Base-by-base conservation (phyloP, 257 asterid species). In the Cruciata laevipes region DNA sequence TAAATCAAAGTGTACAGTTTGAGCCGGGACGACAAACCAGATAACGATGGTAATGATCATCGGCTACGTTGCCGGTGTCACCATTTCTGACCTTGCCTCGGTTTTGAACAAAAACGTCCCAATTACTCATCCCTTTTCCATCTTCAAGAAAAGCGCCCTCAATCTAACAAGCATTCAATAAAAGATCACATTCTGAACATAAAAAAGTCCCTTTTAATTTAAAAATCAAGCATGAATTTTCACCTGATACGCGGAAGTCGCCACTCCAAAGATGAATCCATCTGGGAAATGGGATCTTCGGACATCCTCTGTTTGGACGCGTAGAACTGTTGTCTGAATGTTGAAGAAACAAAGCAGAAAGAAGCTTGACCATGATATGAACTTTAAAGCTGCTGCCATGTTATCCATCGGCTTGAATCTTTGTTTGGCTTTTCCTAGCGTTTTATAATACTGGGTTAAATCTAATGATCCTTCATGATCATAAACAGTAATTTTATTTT, bases 11-110 rank as follows among this genome's bases (percentile, higher is more conserved):
- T 47, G 55, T 47, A 1, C 20, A 47, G 55, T 5, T 47, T 47
- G 20, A 47, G 4, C 20, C 0, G 21, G n/a, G n/a, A 16, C 55
- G 16, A 16, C 55, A 12, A 79, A 88, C 97, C 96, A 79, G 68
- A 76, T 79, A 88, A 30, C 87, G 91, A 79, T 90, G 93, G 78
- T 86, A 90, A 78, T 88, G 90, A 75, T 90, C 95, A 78, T 79
- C 95, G 17, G 96, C 89, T 23, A 86, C 37, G 79, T 82, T 78
- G 38, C 84, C 96, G 71, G 66, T 81, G 17, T 68, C 82, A 70
- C 89, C 91, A 78, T 88, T 81, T 13, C 21, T 35, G 59, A 86
- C 73, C 32, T 62, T 81, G 56, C 98, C 95, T 31, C 76, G 57
- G 20, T 53, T 55, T 23, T 56, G 77, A 74, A 76, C 83, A 65